A percentile compares a stretch with the other conserved stretches of the same genome.
Conservation (phyloP, 1,284 basidiomycete species). For the Coniophora puteana region DNA sequence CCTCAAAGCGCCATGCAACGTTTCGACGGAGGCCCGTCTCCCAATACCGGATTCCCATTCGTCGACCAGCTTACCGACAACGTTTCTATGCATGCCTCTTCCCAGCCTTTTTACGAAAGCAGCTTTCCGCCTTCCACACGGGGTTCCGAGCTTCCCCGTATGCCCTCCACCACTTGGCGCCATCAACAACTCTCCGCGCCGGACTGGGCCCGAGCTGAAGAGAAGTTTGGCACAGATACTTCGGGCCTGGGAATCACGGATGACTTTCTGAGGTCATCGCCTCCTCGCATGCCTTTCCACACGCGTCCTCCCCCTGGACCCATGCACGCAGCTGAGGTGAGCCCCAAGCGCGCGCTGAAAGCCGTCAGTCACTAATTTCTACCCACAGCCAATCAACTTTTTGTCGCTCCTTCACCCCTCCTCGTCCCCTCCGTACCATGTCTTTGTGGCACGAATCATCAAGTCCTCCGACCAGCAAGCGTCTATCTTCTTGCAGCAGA, state of each 20-base stretch:
- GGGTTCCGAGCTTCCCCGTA: constrained; percentile 14
- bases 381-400: constrained; percentile 75
- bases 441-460: constrained; percentile 79
- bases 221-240: constrained; percentile 15
- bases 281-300: constrained; percentile 19
- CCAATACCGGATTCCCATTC: constrained; percentile 36
- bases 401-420: constrained; percentile 77
- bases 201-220: constrained; percentile 26
- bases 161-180: constrained; percentile 17
- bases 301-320: constrained; percentile 22
- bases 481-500: constrained; percentile 84
- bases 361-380: constrained; percentile 23
- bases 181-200: constrained; percentile 20
- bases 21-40: constrained; percentile 24
- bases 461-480: constrained; percentile 84
- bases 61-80: constrained; percentile 52
- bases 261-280: constrained; percentile 23
- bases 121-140: constrained; percentile 24
- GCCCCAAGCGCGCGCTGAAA: constrained; percentile 7
- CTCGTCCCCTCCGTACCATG: constrained; percentile 73
- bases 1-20: constrained; percentile 28
- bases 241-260: constrained; percentile 16
- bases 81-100: constrained; percentile 30
- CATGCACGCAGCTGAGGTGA: constrained; percentile 36
- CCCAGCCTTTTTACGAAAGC: constrained; percentile 35